Evolutionary conservation across 2,329 filamentous ascomycete species (phyloP), one percentile per base, ranked within the genome.

Genomic region (Fusarium torreyae): DNA sequence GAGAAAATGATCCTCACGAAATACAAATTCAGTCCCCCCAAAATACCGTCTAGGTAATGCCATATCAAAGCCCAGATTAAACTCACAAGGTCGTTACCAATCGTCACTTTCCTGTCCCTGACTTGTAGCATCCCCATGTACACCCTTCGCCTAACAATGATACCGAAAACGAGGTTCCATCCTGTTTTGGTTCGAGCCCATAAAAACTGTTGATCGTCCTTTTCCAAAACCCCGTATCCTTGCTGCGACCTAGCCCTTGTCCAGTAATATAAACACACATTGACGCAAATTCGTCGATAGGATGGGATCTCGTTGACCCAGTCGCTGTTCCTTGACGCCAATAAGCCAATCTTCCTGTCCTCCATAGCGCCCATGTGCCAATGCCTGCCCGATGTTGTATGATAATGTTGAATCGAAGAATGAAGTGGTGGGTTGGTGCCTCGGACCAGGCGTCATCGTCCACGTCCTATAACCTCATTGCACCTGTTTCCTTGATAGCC

Each of bases 261-360:
- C 53, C 66, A 56, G 57, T 53, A 63, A 20, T 59, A 57, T 40
- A 57, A 64, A 65, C 53, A 66, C 42, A 48, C 33, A 40, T 15
- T 34, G 36, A 56, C 45, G 44, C 28, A 66, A 40, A 55, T 8
- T 65, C 43, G 34, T 34, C 42, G 20, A n/a, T 43, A 31, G 20
- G 17, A 13, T 28, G 8, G 20, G 22, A 22, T 45, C 33, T 54
- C 38, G 58, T 34, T 62, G 42, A 28, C 36, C 43, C 17, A 15
- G 22, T 49, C 52, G 28, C 44, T 28, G 36, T 58, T 52, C 69
- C 62, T 44, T 65, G 71, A 73, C 71, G 71, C 71, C 71, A 40
- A 65, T 68, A 57, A 48, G 43, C 60, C 63, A 64, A 57, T 57
- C 42, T 61, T 53, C 55, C 57, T 38, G 48, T 63, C 53, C 57